Evolutionary conservation across 225 moss, liverwort and hornwort genomes (phyloP).

Genomic region (Straminergon stramineum): DNA sequence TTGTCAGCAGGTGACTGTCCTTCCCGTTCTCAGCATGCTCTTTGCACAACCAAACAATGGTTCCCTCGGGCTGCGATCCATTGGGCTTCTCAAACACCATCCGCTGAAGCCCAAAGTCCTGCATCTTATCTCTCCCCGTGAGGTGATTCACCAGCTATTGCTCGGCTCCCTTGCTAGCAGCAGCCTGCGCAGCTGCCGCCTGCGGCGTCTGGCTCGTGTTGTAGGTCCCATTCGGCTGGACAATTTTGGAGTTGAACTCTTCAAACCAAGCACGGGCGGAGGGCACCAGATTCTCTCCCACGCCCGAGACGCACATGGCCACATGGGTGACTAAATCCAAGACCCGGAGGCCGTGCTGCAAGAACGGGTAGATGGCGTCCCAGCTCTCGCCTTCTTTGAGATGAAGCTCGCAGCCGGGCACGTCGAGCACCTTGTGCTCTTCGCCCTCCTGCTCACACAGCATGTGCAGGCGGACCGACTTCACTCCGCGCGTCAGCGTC

Average conservation of each 20-base stretch:
- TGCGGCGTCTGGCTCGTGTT: not conserved
- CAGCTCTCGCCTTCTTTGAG: not conserved
- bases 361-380: not conserved
- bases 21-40: not conserved
- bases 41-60: not conserved
- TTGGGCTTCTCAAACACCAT: not conserved
- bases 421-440: not conserved
- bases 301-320: not conserved
- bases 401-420: not conserved
- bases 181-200: not conserved
- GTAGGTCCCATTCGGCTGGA: not conserved
- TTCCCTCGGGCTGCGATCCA: not conserved
- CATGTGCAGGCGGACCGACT: not conserved
- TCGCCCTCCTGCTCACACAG: not conserved
- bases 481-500: not conserved
- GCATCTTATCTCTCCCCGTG: not conserved
- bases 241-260: not conserved
- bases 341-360: not conserved
- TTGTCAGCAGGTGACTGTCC: not conserved
- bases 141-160: not conserved
- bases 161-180: not conserved
- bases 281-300: not conserved
- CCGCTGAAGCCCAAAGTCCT: not conserved
- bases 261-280: not conserved
- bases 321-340: not conserved